Base-by-base conservation (phyloP, 2,329 filamentous ascomycete genomes). In the Trichophyton simii region DNA sequence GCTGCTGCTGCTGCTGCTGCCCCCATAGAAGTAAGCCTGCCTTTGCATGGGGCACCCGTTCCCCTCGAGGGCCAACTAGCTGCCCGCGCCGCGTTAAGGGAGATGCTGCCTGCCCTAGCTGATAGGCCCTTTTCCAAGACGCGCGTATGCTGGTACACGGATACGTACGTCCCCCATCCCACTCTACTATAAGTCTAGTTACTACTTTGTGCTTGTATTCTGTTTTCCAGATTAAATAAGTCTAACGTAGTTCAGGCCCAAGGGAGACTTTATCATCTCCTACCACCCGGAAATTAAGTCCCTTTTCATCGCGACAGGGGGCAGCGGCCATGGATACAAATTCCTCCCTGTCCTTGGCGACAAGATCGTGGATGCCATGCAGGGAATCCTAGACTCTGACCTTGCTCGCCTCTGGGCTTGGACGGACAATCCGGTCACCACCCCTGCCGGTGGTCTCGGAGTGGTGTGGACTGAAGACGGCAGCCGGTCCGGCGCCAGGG, bases 111-210 rank as follows among this genome's bases (percentile, higher is more conserved):
- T 0, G 77, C 78, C 8, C 77, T 88, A 18, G 78, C 78, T 58
- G 77, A 80, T 25, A 77, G 87, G 28, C 81, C 83, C 1, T 89
- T 88, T 75, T 74, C 75, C 62, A 76, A 78, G 60, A 86, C 83
- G 1, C 78, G 85, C 25, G 74, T 89, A 60, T 90, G 87, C 75
- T 90, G 87, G 87, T 90, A 90, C 71, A 84, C 83, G 3, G 87
- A 90, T 74, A 90, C 87, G 67, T 76, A 70, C 66, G 73, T 71
- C 34, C 25, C 25, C 31, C 18, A 18, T 13, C 3, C 31, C 31
- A 9, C 22, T 22, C 3, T 22, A 22, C 22, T 22, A 2, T 22
- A 2, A 22, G 3, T 18, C 18, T 18, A 18, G 22, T 22, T 22
- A 22, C 22, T 28, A 6, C 25, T 6, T 28, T 28, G n/a, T 6